Base-by-base conservation (phyloP, 306 rosid species). In the Mimosa pudica region DNA sequence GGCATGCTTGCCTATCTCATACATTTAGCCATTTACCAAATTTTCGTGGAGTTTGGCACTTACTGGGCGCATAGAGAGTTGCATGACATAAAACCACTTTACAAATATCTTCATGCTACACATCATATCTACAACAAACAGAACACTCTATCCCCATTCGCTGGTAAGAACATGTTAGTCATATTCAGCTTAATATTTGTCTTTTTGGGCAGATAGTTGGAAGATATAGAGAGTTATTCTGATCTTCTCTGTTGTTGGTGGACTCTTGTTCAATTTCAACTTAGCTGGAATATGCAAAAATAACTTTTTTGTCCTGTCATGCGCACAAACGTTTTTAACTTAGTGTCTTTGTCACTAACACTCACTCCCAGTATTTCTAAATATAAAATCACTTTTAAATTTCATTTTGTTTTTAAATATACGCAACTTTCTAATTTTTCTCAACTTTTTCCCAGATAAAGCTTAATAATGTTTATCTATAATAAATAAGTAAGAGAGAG, bases 121-220 rank as follows among this genome's bases (percentile, higher is more conserved):
- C 98, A 92, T 86, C 98, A 94, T 80, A 71, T 88, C 80, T 94
- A 92, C 89, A 94, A 94, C 86, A 94, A 91, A 87, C 97, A 89
- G 84, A 92, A 87, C 60, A 92, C 95, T 82, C 98, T 94, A 76
- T 94, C 98, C 81, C 97, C 98, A n/a, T 94, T 94, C 79, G 98
- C 98, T 38, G 97, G 98, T 91, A 75, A 82, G 91, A 83, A 82
- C 48, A 17, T 82, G 36, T 74, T 45, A 70, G 77, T 24, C 1
- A 24, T 33, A 38, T 75, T 84, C 49, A 48, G 80, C 41, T 5
- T 46, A 45, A 5, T 12, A 44, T 46, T 82, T 79, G 13, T 61
- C 17, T 33, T 80, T 61, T 33, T 58, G 65, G 65, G 13, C 36
- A 18, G 65, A 33, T 24, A 9, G 36, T 8, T 33, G 12, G 13